phyloP scores from a whole-genome alignment of 2,329 filamentous ascomycete genomes.

The Colletotrichum abscissum region DNA sequence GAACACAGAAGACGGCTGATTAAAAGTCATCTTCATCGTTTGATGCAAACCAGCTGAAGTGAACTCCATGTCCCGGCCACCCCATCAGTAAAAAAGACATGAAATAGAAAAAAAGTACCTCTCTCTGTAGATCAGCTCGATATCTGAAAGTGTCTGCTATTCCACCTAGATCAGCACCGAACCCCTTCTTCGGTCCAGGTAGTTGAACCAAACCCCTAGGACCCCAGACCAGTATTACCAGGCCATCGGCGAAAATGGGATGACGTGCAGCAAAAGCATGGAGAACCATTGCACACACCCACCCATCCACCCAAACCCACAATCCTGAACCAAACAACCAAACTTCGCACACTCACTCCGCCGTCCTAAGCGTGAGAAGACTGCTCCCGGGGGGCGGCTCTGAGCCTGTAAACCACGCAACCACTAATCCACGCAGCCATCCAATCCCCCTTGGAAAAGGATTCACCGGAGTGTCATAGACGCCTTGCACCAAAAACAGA shows the following conservation, averaged over 20 bases:
- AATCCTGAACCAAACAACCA: too few species aligned
- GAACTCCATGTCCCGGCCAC: not conserved
- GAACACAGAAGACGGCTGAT: not conserved
- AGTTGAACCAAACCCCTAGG: too few species aligned
- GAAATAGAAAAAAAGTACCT: too few species aligned
- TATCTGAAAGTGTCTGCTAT: not conserved
- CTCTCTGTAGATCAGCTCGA: not conserved
- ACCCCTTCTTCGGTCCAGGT: too few species aligned
- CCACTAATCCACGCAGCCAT: too few species aligned
- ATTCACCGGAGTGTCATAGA: too few species aligned
- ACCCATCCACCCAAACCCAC: not conserved
- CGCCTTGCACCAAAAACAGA: not conserved
- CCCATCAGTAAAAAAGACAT: too few species aligned
- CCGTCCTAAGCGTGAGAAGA: not conserved
- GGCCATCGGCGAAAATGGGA: slow-evolving; percentile 8
- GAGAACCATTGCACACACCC: not conserved
- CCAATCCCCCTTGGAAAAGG: too few species aligned
- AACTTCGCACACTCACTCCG: too few species aligned
- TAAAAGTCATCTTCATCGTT: not conserved
- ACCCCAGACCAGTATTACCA: slow-evolving; percentile 3
- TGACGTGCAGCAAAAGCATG: slow-evolving; percentile 26
- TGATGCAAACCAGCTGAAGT: not conserved
- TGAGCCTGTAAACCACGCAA: too few species aligned
- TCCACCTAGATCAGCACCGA: not conserved
- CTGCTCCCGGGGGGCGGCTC: not conserved